phyloP scores from a whole-genome alignment of 2,329 filamentous ascomycete species.

The Dothistroma septosporum region DNA sequence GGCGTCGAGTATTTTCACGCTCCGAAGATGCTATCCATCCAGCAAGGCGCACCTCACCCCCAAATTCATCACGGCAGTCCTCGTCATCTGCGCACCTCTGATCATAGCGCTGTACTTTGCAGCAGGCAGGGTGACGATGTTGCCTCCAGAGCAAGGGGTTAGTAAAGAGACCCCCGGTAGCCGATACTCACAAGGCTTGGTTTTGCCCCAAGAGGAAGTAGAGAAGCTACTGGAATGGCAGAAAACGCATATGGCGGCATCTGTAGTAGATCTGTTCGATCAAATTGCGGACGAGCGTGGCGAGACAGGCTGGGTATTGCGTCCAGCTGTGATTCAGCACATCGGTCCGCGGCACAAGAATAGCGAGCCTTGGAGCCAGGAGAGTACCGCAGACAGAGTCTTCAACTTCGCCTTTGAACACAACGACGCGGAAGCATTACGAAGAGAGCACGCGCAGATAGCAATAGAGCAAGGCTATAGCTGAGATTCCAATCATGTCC shows the following conservation, averaged over 20 bases:
- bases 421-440: slow-evolving; percentile 28
- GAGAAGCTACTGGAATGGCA: slow-evolving; percentile 31
- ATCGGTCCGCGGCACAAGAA: slow-evolving; percentile 30
- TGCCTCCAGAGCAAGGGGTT: slow-evolving; percentile 37
- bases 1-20: slow-evolving; percentile 13
- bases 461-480: not conserved
- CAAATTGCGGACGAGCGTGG: slow-evolving; percentile 39
- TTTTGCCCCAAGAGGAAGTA: slow-evolving; percentile 39
- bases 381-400: slow-evolving; percentile 28
- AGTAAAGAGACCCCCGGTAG: slow-evolving; percentile 41
- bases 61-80: slow-evolving; percentile 27
- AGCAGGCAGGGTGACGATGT: slow-evolving; percentile 39
- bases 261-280: slow-evolving; percentile 42
- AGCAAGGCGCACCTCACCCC: slow-evolving; percentile 18
- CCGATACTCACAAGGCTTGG: slow-evolving; percentile 44
- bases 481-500: no score
- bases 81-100: slow-evolving; percentile 22
- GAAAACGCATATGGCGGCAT: slow-evolving; percentile 27
- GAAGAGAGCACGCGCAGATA: slow-evolving; percentile 28
- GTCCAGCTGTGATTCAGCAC: slow-evolving; percentile 45
- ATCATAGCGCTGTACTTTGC: slow-evolving; percentile 40
- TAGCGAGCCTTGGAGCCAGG: slow-evolving; percentile 37
- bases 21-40: slow-evolving; percentile 12
- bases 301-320: slow-evolving; percentile 41
- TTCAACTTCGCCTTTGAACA: slow-evolving; percentile 41